Evolutionary conservation across 163 green algal species (phyloP).

Genomic region (Scenedesmus sp.): DNA sequence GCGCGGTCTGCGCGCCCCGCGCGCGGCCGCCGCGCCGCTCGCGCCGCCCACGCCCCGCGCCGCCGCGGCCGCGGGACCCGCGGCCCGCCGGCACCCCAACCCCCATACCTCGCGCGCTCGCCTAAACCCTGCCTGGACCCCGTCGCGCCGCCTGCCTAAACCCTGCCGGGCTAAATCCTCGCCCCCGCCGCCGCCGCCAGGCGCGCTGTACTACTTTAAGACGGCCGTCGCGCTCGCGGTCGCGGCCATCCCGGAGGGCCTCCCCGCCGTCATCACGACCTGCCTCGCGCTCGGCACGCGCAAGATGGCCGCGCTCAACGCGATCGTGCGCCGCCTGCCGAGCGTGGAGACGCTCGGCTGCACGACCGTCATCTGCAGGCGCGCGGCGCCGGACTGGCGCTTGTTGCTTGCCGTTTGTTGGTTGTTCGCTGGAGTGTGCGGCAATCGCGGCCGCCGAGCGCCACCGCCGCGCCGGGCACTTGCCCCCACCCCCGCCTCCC

Average conservation of each 20-base stretch:
- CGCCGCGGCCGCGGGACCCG: too few relatives aligned
- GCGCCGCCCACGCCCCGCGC: too few relatives aligned
- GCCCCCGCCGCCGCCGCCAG: too few relatives aligned
- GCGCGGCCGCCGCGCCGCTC: background rate
- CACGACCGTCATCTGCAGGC: slow-evolving; percentile 80
- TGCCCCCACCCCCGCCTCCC: too few relatives aligned
- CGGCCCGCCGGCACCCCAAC: too few relatives aligned
- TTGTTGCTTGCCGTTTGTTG: background rate
- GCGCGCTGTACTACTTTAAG: slow-evolving; percentile 97
- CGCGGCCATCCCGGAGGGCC: slow-evolving; percentile 97
- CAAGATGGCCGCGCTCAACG: slow-evolving; percentile 90
- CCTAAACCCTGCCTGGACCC: too few relatives aligned
- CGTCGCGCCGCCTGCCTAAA: too few relatives aligned
- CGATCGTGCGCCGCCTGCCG: slow-evolving; percentile 87
- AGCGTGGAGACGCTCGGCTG: slow-evolving; percentile 96
- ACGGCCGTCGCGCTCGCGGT: slow-evolving; percentile 97
- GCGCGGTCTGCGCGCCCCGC: background rate
- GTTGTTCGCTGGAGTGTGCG: too few relatives aligned
- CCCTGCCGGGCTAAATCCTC: too few relatives aligned
- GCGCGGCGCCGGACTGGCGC: background rate
- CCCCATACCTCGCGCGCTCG: too few relatives aligned
- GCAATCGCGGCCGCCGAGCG: too few relatives aligned
- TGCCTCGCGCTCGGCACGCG: slow-evolving; percentile 90
- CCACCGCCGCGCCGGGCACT: too few relatives aligned
- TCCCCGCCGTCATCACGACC: slow-evolving; percentile 90